Percentiles rank a stretch among this genome's conserved stretches.
These are phyloP conservation scores for Friedmanniomyces simplex DNA, from an alignment of 495 filamentous ascomycete species.

Conservation along the genomic window DNA sequence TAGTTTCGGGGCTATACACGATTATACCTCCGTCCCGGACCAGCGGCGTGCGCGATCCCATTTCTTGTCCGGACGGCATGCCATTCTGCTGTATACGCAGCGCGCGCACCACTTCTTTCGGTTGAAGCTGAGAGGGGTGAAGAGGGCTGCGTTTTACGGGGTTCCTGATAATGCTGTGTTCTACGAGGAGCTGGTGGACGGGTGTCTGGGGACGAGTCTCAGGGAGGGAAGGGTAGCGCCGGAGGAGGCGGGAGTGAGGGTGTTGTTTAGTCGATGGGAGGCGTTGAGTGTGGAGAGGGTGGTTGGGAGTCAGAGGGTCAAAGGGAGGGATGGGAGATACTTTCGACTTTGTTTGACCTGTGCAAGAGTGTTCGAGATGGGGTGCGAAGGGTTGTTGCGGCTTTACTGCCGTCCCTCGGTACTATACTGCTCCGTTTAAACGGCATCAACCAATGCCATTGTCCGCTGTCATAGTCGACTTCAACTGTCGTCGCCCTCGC, in stretches of 20 bases:
- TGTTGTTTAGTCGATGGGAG: conserved; percentile 82
- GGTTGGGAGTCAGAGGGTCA: conserved; percentile 64
- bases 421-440: too few species aligned
- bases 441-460: too few species aligned
- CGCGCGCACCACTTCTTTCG: conserved; percentile 89
- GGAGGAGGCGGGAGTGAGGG: conserved; percentile 44
- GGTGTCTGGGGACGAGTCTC: conserved; percentile 49
- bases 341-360: conserved; percentile 55
- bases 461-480: too few species aligned
- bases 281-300: conserved; percentile 77
- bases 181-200: conserved; percentile 77
- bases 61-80: conserved; percentile 72
- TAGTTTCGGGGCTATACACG: conserved; percentile 76
- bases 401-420: too few species aligned
- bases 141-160: conserved; percentile 71
- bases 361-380: neutral
- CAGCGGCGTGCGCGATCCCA: conserved; percentile 75
- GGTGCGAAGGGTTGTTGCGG: neutral
- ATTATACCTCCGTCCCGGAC: conserved; percentile 69
- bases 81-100: conserved; percentile 80
- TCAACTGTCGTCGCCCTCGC: too few species aligned
- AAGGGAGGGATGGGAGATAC: conserved; percentile 68
- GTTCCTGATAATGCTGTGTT: conserved; percentile 82
- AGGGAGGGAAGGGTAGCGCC: conserved; percentile 35
- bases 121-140: conserved; percentile 68